A percentile compares a stretch with the other conserved stretches of the same genome.
Evolutionary conservation across 345 rosid species (phyloP).

Genomic region (Hibiscus syriacus): DNA sequence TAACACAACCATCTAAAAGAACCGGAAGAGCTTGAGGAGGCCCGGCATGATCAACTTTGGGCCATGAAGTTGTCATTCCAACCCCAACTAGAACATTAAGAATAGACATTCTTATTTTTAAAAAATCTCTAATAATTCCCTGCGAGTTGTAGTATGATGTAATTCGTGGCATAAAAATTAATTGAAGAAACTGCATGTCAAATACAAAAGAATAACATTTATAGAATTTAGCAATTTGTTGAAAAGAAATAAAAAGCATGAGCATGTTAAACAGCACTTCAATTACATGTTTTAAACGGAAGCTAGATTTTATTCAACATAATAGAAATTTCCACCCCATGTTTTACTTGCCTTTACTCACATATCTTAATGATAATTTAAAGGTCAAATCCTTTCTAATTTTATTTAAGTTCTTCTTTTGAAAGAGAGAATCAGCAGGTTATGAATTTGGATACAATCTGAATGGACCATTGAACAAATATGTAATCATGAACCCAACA

Average conservation of each 20-base stretch:
- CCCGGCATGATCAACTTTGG: constrained; percentile 71
- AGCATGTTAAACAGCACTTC: too few relatives aligned
- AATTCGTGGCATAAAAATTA: constrained; percentile 56
- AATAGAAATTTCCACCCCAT: neutral
- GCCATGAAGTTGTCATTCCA: constrained; percentile 81
- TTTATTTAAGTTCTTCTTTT: too few relatives aligned
- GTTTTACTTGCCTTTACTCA: neutral
- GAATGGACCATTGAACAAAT: neutral
- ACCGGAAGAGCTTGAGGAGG: constrained; percentile 76
- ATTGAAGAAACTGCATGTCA: neutral
- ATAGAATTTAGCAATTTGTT: neutral
- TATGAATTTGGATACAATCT: neutral
- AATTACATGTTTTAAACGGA: too few relatives aligned
- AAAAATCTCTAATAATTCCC: constrained; percentile 66
- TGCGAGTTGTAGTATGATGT: constrained; percentile 72
- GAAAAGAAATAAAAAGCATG: neutral
- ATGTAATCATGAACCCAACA: neutral
- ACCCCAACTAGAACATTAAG: constrained; percentile 58
- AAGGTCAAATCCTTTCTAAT: neutral
- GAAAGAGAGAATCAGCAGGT: neutral
- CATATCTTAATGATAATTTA: neutral
- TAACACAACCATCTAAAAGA: constrained; percentile 88
- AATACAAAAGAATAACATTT: neutral
- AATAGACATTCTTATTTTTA: constrained; percentile 51
- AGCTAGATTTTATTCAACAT: neutral